Evolutionary conservation across 2,329 filamentous ascomycete genomes (phyloP).

Genomic region (Stachybotrys elegans): DNA sequence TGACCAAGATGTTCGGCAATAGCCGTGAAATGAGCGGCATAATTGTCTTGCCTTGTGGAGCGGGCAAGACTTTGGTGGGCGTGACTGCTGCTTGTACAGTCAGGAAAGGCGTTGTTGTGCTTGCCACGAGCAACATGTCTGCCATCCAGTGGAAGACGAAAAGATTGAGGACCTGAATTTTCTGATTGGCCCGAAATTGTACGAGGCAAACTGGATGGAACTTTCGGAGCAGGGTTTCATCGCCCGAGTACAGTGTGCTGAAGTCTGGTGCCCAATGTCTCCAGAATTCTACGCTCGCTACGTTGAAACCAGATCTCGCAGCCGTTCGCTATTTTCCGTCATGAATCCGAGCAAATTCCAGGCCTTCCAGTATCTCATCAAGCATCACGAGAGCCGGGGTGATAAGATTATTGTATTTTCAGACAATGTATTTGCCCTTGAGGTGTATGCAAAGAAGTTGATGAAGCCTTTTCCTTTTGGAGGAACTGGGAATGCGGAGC

Average conservation of each 20-base stretch:
- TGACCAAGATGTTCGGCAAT: conserved; percentile 98
- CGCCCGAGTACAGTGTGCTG: conserved; percentile 86
- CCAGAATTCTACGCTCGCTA: conserved; percentile 91
- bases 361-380: conserved; percentile 87
- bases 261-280: conserved; percentile 96
- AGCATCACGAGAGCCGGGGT: conserved; percentile 84
- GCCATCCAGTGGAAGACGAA: conserved; percentile 94
- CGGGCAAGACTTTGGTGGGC: conserved; percentile 91
- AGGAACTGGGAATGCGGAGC: conserved; percentile 74
- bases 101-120: conserved; percentile 84
- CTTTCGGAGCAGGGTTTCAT: conserved; percentile 89
- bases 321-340: too few species aligned
- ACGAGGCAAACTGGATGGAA: conserved; percentile 97
- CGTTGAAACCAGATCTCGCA: too few species aligned
- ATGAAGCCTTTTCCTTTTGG: conserved; percentile 84
- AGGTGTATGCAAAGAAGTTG: conserved; percentile 73
- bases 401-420: conserved; percentile 97
- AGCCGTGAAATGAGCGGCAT: conserved; percentile 90
- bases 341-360: conserved; percentile 95
- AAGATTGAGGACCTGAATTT: conserved; percentile 94
- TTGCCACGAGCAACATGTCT: conserved; percentile 92
- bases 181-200: conserved; percentile 86
- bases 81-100: conserved; percentile 93
- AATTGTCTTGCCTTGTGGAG: conserved; percentile 88
- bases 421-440: conserved; percentile 85